Percentiles rank a stretch among this genome's conserved stretches.
Evolutionary conservation across 2,329 filamentous ascomycete species (phyloP).

Genomic region (Ambrosiella xylebori): DNA sequence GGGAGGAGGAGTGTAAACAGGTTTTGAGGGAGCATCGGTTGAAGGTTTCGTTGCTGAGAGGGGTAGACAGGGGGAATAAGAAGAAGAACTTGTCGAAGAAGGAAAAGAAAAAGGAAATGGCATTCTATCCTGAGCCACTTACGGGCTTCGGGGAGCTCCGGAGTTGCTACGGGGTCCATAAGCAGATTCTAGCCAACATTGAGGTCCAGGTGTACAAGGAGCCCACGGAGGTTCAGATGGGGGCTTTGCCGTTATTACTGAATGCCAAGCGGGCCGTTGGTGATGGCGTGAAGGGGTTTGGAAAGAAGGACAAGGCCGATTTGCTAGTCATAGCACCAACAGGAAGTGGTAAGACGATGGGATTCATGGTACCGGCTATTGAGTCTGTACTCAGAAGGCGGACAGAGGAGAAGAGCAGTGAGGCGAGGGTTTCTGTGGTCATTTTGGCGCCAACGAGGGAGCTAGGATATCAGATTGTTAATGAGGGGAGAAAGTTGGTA

Average conservation of each 20-base stretch:
- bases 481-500: constrained; percentile 70
- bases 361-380: constrained; percentile 76
- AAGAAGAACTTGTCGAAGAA: constrained; percentile 21
- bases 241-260: constrained; percentile 62
- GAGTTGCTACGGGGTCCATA: constrained; percentile 53
- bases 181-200: constrained; percentile 60
- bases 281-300: background rate
- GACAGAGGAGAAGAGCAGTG: constrained; percentile 18
- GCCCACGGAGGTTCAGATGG: constrained; percentile 90
- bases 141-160: constrained; percentile 58
- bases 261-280: constrained; percentile 32
- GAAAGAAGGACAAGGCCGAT: constrained; percentile 29
- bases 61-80: constrained; percentile 20
- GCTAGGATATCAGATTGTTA: constrained; percentile 61
- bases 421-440: constrained; percentile 42
- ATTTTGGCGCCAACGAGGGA: constrained; percentile 66
- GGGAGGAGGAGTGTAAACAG: constrained; percentile 54
- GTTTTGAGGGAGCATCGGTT: constrained; percentile 66
- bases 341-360: constrained; percentile 89
- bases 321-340: constrained; percentile 83
- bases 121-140: constrained; percentile 65
- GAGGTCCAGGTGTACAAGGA: constrained; percentile 67
- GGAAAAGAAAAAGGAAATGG: constrained; percentile 34
- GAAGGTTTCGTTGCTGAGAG: constrained; percentile 61
- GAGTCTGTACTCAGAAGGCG: constrained; percentile 50